Evolutionary conservation across 139 green algal species (phyloP).

Genomic region (Picocystis salinarum): DNA sequence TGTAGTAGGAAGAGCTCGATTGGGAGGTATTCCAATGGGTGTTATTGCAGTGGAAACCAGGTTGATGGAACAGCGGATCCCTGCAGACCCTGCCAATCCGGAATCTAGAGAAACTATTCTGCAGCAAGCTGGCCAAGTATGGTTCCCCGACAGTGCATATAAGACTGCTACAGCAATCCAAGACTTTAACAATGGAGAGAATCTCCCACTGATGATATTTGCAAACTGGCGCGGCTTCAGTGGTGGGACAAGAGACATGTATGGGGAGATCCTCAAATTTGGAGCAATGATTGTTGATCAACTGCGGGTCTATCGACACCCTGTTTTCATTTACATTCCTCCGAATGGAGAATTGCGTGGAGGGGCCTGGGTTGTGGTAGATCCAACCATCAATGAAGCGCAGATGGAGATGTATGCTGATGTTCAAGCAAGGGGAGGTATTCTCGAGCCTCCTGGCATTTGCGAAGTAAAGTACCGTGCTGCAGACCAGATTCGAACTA

Average conservation of each 20-base stretch:
- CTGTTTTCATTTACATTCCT: constrained; percentile 92
- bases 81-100: constrained; percentile 77
- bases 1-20: no score
- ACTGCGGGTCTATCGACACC: constrained; percentile 70
- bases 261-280: constrained; percentile 87
- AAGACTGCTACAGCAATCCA: constrained; percentile 96
- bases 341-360: constrained; percentile 77
- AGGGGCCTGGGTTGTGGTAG: constrained; percentile 95
- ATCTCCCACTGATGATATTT: constrained; percentile 88
- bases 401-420: constrained; percentile 37
- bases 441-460: constrained; percentile 90
- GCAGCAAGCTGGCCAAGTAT: constrained; percentile 65
- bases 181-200: constrained; percentile 88
- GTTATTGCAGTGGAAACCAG: no score
- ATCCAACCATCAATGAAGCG: constrained; percentile 76
- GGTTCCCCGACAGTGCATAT: constrained; percentile 87
- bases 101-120: constrained; percentile 49
- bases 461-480: constrained; percentile 95
- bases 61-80: no score
- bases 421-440: constrained; percentile 41
- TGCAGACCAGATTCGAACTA: constrained; percentile 53
- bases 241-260: constrained; percentile 89
- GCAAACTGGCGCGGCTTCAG: constrained; percentile 98
- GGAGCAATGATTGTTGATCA: constrained; percentile 87
- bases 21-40: no score